Base-by-base conservation (phyloP, 73 alveolate species). In the Durusdinium trenchii region DNA sequence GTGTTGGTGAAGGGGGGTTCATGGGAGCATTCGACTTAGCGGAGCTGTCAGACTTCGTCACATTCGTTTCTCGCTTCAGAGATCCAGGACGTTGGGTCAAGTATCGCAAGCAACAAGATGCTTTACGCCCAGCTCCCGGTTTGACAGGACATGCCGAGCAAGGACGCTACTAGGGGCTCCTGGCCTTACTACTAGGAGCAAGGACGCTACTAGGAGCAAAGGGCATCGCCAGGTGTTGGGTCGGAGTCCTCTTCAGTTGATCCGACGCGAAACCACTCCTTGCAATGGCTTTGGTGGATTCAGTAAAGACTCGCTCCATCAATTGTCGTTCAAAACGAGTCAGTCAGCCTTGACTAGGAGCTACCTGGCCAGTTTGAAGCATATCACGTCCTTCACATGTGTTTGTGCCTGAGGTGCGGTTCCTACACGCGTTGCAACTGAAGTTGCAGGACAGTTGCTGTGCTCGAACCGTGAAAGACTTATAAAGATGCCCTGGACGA, bases 381-480 rank as follows among this genome's bases (percentile, higher is more conserved):
- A 54, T 54, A 9, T 20, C 64, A 9, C 20, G 28, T 20, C 64
- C 20, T 12, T 20, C 64, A 54, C 9, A 54, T 54, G 20, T 54
- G n/a, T 20, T 54, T 14, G 52, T 35, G 6, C 43, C 51, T 26
- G 43, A 87, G 95, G 95, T 87, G 85, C 46, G 95, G 36, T 69
- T 87, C 69, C 69, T 87, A 38, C 95, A 87, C 40, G 64, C 42
- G 35, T 10, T 87, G 69, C 83, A 61, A 67, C 48, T 87, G 71
- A 87, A 87, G 95, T 43, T 87, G 32, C 95, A 87, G 95, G 95
- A 40, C 23, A 38, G 46, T n/a, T n/a, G n/a, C n/a, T n/a, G n/a
- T n/a, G n/a, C n/a, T n/a, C n/a, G n/a, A n/a, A n/a, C n/a, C n/a
- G n/a, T n/a, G n/a, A n/a, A n/a, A n/a, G n/a, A n/a, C n/a, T n/a